Conservation (phyloP, 1,284 basidiomycete species). For the Apiotrichum akiyoshidainum region DNA sequence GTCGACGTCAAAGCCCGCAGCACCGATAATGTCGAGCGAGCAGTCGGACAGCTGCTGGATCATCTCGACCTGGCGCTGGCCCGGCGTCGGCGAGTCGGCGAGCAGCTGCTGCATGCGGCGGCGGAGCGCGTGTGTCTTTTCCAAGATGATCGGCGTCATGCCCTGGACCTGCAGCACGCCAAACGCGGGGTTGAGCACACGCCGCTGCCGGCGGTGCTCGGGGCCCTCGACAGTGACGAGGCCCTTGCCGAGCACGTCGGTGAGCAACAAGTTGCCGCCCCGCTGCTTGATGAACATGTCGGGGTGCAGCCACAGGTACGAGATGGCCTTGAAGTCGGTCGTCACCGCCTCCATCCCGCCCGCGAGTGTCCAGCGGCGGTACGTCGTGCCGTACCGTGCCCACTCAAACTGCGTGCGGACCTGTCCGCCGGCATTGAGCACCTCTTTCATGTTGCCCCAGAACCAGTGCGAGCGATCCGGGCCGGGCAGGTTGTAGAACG, state of each 20-base stretch:
- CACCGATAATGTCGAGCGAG: constrained; percentile 65
- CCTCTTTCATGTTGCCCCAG: background rate
- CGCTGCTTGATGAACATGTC: constrained; percentile 67
- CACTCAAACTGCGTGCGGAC: background rate
- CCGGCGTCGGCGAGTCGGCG: constrained; percentile 11
- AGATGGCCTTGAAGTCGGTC: constrained; percentile 58
- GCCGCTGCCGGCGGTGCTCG: constrained; percentile 56
- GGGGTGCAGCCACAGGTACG: constrained; percentile 60
- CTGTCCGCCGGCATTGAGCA: background rate
- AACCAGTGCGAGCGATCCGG: background rate
- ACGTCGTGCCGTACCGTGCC: background rate
- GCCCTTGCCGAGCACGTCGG: constrained; percentile 42
- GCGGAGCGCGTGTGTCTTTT: constrained; percentile 58
- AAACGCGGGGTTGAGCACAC: constrained; percentile 49
- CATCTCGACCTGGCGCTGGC: constrained; percentile 7
- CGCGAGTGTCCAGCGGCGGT: background rate
- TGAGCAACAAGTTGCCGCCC: constrained; percentile 58
- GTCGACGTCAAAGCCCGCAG: constrained; percentile 63
- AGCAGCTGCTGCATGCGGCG: constrained; percentile 10
- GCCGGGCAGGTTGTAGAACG: constrained; percentile 2
- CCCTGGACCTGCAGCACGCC: constrained; percentile 42
- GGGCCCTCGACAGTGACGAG: constrained; percentile 51
- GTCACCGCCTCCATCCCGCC: background rate
- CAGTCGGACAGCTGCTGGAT: constrained; percentile 40
- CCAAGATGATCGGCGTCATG: constrained; percentile 59